Evolutionary conservation across 305 asterid genomes (phyloP).

Genomic region (Fraxinus platypoda): DNA sequence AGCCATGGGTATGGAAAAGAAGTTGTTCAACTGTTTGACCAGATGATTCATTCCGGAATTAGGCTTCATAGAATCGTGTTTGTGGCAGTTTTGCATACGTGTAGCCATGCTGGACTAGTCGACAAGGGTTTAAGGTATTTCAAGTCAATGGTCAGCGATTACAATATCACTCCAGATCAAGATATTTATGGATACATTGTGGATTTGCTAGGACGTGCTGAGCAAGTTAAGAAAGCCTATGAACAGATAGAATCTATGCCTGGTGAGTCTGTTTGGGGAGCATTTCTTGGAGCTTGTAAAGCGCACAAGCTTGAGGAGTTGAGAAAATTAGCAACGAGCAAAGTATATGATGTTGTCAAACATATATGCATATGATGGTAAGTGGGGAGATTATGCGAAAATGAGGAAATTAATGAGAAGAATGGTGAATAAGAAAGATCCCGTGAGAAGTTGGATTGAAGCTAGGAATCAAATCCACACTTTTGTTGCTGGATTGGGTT

Average conservation of each 20-base stretch:
- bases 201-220: conserved; percentile 87
- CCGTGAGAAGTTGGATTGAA: conserved; percentile 79
- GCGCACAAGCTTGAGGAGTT: conserved; percentile 55
- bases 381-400: conserved; percentile 73
- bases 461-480: conserved; percentile 42
- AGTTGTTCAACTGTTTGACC: conserved; percentile 56
- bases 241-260: conserved; percentile 54
- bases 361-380: conserved; percentile 72
- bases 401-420: conserved; percentile 63
- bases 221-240: conserved; percentile 71
- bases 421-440: conserved; percentile 66
- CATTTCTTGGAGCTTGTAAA: conserved; percentile 86
- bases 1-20: conserved; percentile 78
- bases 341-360: conserved; percentile 57
- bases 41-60: conserved; percentile 63
- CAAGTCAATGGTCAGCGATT: conserved; percentile 46
- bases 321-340: conserved; percentile 45
- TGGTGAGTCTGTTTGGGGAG: conserved; percentile 81
- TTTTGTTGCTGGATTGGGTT: conserved; percentile 70
- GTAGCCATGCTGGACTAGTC: conserved; percentile 84
- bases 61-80: conserved; percentile 69
- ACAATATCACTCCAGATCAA: conserved; percentile 54
- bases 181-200: conserved; percentile 72
- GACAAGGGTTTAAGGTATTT: conserved; percentile 68
- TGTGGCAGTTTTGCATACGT: conserved; percentile 73